Evolutionary conservation across 2,329 filamentous ascomycete genomes (phyloP).

Genomic region (Madurella fahalii): DNA sequence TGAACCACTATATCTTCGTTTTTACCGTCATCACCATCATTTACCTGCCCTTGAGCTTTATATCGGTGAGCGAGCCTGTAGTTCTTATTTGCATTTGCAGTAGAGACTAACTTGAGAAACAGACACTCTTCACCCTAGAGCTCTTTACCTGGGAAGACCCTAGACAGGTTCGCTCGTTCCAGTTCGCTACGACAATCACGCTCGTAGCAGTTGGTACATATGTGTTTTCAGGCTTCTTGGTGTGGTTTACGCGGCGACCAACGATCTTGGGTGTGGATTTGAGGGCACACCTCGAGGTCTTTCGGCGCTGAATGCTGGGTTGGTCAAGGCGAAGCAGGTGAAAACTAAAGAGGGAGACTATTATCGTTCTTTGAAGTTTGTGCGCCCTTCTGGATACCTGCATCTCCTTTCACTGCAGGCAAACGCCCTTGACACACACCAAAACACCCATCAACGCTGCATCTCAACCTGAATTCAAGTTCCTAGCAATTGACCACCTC

Average conservation of each 20-base stretch:
- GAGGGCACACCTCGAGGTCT: too few relatives aligned
- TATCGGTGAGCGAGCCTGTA: slow-evolving; percentile 1
- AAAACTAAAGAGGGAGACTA: too few relatives aligned
- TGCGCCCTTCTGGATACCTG: too few relatives aligned
- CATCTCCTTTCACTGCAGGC: too few relatives aligned
- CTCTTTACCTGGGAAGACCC: slow-evolving; percentile 7
- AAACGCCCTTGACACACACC: too few relatives aligned
- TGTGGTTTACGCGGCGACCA: not conserved
- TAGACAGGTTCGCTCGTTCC: slow-evolving; percentile 1
- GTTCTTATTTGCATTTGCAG: not conserved
- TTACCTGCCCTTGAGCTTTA: slow-evolving; percentile 16
- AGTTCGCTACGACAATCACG: not conserved
- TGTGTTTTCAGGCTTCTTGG: not conserved
- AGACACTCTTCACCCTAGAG: slow-evolving; percentile 6
- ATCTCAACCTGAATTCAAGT: too few relatives aligned
- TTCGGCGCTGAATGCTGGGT: too few relatives aligned
- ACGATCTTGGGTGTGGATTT: too few relatives aligned
- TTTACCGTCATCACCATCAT: slow-evolving; percentile 17
- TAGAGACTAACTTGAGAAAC: not conserved
- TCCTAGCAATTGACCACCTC: too few relatives aligned
- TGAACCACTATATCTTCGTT: slow-evolving; percentile 16
- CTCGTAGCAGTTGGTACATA: slow-evolving; percentile 1
- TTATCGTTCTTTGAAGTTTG: too few relatives aligned
- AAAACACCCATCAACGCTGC: too few relatives aligned
- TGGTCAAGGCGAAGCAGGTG: too few relatives aligned